Conservation (phyloP, 371 early-diverging fungal genomes). For the Mucor saturninus region DNA sequence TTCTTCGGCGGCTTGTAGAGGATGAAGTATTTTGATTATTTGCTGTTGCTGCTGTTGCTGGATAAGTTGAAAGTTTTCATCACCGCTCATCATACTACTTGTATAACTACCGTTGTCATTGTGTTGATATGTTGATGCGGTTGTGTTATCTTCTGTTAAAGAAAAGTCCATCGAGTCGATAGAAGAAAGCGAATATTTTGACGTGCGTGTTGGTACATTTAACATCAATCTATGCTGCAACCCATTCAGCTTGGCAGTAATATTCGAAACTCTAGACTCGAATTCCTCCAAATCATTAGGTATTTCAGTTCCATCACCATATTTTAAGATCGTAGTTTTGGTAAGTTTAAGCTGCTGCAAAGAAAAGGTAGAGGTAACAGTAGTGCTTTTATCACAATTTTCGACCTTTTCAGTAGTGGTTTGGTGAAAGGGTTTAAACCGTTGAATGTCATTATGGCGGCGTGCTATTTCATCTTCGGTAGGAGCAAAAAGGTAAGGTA, state of each 20-base stretch:
- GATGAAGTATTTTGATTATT: slow-evolving; percentile 36
- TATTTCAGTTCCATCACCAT: slow-evolving; percentile 27
- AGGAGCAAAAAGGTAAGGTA: slow-evolving; percentile 15
- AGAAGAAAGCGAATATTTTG: slow-evolving; percentile 19
- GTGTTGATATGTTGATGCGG: slow-evolving; percentile 2
- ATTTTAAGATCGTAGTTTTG: slow-evolving; percentile 32
- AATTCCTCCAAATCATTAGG: slow-evolving; percentile 36
- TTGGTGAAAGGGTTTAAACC: slow-evolving; percentile 19
- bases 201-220: slow-evolving; percentile 42
- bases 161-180: slow-evolving; percentile 21
- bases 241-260: slow-evolving; percentile 38
- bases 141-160: slow-evolving; percentile 25
- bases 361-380: slow-evolving; percentile 41
- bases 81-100: slow-evolving; percentile 13
- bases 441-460: slow-evolving; percentile 25
- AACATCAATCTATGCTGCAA: slow-evolving; percentile 35
- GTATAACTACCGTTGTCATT: slow-evolving; percentile 11
- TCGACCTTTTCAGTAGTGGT: slow-evolving; percentile 9
- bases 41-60: slow-evolving; percentile 13
- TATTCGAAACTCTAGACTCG: slow-evolving; percentile 24
- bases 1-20: slow-evolving; percentile 46
- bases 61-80: slow-evolving; percentile 4
- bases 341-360: slow-evolving; percentile 41
- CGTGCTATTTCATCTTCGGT: slow-evolving; percentile 12
- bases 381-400: slow-evolving; percentile 7